A percentile compares a stretch with the other conserved stretches of the same genome.
Evolutionary conservation across 768 basidiomycete species (phyloP).

Genomic region (Cystobasidium onofrii): DNA sequence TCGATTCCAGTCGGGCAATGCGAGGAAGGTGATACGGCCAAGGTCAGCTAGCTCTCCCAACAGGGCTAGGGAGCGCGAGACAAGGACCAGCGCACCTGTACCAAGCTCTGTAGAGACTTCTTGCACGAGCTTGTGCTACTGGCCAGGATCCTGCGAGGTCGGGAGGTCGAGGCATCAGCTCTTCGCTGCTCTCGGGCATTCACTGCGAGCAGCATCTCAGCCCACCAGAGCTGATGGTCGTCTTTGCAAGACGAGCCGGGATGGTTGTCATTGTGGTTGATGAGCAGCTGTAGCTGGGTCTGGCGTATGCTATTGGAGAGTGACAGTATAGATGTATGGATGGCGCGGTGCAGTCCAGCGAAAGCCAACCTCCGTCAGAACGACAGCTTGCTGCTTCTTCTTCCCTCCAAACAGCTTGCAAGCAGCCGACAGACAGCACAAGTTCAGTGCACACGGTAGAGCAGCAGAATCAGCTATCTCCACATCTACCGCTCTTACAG

Average conservation of each 20-base stretch:
- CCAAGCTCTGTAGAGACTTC: constrained; percentile 86
- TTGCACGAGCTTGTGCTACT: constrained; percentile 61
- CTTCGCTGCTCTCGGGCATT: too few species aligned
- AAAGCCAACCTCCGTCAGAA: not conserved
- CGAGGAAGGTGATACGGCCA: not conserved
- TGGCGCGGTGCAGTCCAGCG: not conserved
- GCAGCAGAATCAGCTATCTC: too few species aligned
- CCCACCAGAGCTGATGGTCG: constrained; percentile 56
- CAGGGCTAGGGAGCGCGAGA: not conserved
- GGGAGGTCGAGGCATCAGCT: too few species aligned
- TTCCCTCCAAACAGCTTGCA: not conserved
- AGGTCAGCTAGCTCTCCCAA: too few species aligned
- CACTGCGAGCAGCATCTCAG: constrained; percentile 40
- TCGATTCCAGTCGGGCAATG: not conserved
- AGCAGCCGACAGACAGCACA: not conserved
- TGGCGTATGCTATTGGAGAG: too few species aligned
- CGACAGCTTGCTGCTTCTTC: constrained; percentile 2
- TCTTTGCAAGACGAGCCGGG: constrained; percentile 73
- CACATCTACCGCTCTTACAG: too few species aligned
- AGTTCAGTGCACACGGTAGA: too few species aligned
- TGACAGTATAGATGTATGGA: too few species aligned
- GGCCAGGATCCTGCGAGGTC: constrained; percentile 42
- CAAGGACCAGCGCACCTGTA: constrained; percentile 61
- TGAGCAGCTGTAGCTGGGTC: too few species aligned
- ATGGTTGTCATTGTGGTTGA: constrained; percentile 62